phyloP scores from a whole-genome alignment of 768 basidiomycete species.

The Boletus rubescentipes region DNA sequence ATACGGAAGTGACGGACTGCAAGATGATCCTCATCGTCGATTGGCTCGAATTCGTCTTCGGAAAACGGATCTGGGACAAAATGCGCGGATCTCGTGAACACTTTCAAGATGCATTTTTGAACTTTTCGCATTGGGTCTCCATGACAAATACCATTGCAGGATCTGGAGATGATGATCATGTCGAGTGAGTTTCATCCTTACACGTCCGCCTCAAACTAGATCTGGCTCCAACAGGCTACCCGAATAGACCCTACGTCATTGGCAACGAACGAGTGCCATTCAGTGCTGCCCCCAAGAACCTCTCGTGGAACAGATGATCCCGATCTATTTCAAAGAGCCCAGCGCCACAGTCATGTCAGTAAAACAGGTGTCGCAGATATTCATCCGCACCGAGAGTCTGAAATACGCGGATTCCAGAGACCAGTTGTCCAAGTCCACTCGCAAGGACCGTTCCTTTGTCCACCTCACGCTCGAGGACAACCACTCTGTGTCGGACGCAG shows the following conservation, averaged over 20 bases:
- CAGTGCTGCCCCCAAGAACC: background rate
- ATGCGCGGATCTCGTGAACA: background rate
- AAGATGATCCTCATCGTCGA: background rate
- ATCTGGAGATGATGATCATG: background rate
- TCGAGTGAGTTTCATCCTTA: background rate
- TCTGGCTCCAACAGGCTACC: background rate
- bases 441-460: background rate
- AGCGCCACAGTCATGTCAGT: background rate
- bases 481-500: too few relatives aligned
- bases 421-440: background rate
- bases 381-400: conserved; percentile 1
- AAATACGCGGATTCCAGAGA: background rate
- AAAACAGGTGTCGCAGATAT: conserved; percentile 4
- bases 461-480: background rate
- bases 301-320: conserved; percentile 6
- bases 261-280: background rate
- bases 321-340: conserved; percentile 5
- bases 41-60: conserved; percentile 6
- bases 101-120: conserved; percentile 3
- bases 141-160: conserved; percentile 1
- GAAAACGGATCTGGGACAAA: background rate
- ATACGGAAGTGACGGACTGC: background rate
- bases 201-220: background rate
- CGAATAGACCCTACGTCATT: background rate
- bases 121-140: conserved; percentile 1